phyloP scores from a whole-genome alignment of 495 filamentous ascomycete genomes.

The Penicillium cinerascens region DNA sequence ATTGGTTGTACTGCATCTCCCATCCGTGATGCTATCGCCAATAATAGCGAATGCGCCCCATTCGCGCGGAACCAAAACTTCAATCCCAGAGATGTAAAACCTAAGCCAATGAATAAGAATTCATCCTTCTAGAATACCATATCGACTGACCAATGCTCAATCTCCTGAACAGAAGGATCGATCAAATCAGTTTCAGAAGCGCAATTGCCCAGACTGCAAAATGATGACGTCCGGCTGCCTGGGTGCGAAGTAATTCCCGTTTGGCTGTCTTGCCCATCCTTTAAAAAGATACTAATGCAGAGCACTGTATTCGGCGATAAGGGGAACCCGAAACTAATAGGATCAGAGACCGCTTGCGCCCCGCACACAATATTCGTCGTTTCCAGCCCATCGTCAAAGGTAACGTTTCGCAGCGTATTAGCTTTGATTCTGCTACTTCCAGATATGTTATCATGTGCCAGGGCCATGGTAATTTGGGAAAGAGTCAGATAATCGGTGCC shows the following conservation, averaged over 20 bases:
- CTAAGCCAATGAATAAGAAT: constrained; percentile 19
- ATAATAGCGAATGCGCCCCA: constrained; percentile 55
- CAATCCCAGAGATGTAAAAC: constrained; percentile 60
- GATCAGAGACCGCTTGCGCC: constrained; percentile 60
- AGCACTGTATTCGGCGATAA: constrained; percentile 43
- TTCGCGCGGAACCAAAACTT: constrained; percentile 49
- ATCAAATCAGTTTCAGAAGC: constrained; percentile 45
- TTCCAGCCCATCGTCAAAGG: constrained; percentile 50
- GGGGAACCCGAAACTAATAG: constrained; percentile 51
- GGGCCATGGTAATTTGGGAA: constrained; percentile 54
- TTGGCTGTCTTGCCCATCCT: constrained; percentile 49
- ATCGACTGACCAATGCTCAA: constrained; percentile 28
- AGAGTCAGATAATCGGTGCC: constrained; percentile 59
- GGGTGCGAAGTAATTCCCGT: constrained; percentile 61
- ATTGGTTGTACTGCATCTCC: constrained; percentile 60
- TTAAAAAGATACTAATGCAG: constrained; percentile 57
- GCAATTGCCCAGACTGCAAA: constrained; percentile 52
- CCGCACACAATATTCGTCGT: constrained; percentile 55
- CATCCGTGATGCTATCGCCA: constrained; percentile 75
- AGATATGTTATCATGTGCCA: constrained; percentile 46
- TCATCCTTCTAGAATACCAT: not conserved
- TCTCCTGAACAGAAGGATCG: constrained; percentile 22
- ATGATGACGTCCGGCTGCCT: constrained; percentile 63
- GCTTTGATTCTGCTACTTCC: constrained; percentile 53
- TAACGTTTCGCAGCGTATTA: constrained; percentile 46